Conservation (phyloP, 208 protist genomes). For the Crithidia thermophila region DNA sequence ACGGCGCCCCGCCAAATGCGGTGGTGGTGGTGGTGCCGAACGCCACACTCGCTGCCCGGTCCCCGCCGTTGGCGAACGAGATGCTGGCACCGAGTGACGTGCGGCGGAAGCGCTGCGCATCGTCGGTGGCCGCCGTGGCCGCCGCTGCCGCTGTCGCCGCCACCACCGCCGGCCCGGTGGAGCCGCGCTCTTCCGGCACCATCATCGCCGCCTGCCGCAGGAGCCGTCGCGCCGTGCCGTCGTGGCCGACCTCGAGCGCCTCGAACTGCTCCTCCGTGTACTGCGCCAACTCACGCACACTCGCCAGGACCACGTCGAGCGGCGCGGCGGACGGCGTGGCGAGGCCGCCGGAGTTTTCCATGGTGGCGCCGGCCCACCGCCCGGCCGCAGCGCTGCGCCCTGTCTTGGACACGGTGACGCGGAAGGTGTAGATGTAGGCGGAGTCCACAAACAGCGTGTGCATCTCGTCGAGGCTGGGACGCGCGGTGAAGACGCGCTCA, state of each 20-base stretch:
- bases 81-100: neutral
- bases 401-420: conserved; percentile 38
- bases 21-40: too few species aligned
- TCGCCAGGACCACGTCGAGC: conserved; percentile 22
- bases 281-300: conserved; percentile 21
- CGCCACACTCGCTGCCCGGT: neutral
- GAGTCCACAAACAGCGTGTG: conserved; percentile 82
- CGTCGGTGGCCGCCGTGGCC: neutral
- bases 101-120: neutral
- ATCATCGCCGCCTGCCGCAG: conserved; percentile 33
- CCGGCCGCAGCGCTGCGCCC: neutral
- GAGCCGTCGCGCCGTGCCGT: conserved; percentile 23
- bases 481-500: conserved; percentile 59
- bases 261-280: conserved; percentile 26
- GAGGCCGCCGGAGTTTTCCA: neutral
- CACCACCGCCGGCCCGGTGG: neutral
- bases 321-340: conserved; percentile 7
- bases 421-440: conserved; percentile 69
- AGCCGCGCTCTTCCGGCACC: conserved; percentile 4
- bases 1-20: neutral
- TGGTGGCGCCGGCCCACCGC: neutral
- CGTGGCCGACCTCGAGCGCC: conserved; percentile 16
- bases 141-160: neutral
- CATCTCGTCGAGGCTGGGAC: conserved; percentile 57
- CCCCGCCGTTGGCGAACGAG: neutral